A percentile compares a stretch with the other conserved stretches of the same genome.
These are phyloP conservation scores for Wallemia mellicola DNA, from an alignment of 1,284 basidiomycete species.

Conservation along the genomic window DNA sequence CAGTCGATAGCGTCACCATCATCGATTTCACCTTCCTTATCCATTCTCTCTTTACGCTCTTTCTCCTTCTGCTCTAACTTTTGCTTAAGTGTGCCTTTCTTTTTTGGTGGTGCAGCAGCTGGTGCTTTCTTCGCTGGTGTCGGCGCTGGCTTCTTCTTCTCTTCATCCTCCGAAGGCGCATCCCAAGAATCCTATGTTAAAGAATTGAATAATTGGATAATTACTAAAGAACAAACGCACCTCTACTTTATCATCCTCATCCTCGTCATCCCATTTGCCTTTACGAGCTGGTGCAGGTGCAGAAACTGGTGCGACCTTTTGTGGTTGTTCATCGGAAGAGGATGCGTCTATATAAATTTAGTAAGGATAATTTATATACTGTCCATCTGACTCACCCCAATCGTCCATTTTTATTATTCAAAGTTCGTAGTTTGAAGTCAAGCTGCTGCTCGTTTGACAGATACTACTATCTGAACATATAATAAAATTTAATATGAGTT, in stretches of 20 bases:
- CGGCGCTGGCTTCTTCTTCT: constrained; percentile 20
- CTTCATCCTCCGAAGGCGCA: constrained; percentile 44
- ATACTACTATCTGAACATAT: constrained; percentile 5
- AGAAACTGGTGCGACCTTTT: constrained; percentile 13
- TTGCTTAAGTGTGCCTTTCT: constrained; percentile 62
- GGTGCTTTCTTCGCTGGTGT: constrained; percentile 9
- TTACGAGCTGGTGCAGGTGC: constrained; percentile 20
- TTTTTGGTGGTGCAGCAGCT: constrained; percentile 37
- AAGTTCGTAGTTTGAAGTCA: not conserved
- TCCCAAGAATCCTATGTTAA: constrained; percentile 63
- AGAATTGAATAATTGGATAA: constrained; percentile 3
- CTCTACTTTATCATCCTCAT: constrained; percentile 33
- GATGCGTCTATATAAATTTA: constrained; percentile 26
- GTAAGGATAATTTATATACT: not conserved
- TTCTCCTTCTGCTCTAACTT: constrained; percentile 73
- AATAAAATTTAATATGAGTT: not conserved
- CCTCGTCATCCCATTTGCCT: constrained; percentile 59
- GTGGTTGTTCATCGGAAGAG: constrained; percentile 17
- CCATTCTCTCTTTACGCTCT: constrained; percentile 18
- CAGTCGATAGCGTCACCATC: constrained; percentile 36
- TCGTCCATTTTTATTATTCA: not conserved
- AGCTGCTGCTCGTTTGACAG: not conserved
- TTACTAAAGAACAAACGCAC: constrained; percentile 13
- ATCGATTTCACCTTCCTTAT: constrained; percentile 48
- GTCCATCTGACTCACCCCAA: constrained; percentile 1